Percentiles rank a stretch among this genome's conserved stretches.
Conservation (phyloP, 2,329 filamentous ascomycete genomes). For the Beauveria sp. region DNA sequence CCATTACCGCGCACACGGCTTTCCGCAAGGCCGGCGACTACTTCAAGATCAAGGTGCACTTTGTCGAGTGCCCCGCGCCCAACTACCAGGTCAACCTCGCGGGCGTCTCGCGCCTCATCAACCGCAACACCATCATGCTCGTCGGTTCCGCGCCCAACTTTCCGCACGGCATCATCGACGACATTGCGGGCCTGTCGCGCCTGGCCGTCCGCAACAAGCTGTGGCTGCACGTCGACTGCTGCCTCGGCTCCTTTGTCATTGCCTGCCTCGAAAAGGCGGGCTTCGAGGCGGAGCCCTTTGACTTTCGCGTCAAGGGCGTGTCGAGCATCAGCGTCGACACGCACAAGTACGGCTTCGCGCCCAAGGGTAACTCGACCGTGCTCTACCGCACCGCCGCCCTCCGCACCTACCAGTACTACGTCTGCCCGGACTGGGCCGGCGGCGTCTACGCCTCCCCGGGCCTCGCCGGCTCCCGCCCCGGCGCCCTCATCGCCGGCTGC, state of each 20-base stretch:
- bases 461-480: slow-evolving; percentile 84
- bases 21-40: slow-evolving; percentile 94
- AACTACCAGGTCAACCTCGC: slow-evolving; percentile 75
- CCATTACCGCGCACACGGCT: slow-evolving; percentile 88
- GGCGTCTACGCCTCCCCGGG: slow-evolving; percentile 92
- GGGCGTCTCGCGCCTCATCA: slow-evolving; percentile 76
- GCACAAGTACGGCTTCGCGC: slow-evolving; percentile 98
- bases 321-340: slow-evolving; percentile 95
- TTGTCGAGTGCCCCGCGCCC: slow-evolving; percentile 80
- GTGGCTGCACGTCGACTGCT: slow-evolving; percentile 95
- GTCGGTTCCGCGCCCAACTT: slow-evolving; percentile 97
- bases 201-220: slow-evolving; percentile 73
- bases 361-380: slow-evolving; percentile 91
- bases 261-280: slow-evolving; percentile 90
- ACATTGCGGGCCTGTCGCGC: slow-evolving; percentile 77
- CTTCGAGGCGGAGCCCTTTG: slow-evolving; percentile 80
- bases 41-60: slow-evolving; percentile 92
- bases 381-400: slow-evolving; percentile 77
- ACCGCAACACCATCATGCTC: slow-evolving; percentile 86
- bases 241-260: slow-evolving; percentile 88
- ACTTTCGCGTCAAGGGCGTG: slow-evolving; percentile 89
- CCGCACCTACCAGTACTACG: slow-evolving; percentile 90
- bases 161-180: slow-evolving; percentile 95
- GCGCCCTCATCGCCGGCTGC: slow-evolving; percentile 89
- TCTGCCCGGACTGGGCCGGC: slow-evolving; percentile 88